Conservation (phyloP, 2,329 filamentous ascomycete species). For the Penicillium freii region DNA sequence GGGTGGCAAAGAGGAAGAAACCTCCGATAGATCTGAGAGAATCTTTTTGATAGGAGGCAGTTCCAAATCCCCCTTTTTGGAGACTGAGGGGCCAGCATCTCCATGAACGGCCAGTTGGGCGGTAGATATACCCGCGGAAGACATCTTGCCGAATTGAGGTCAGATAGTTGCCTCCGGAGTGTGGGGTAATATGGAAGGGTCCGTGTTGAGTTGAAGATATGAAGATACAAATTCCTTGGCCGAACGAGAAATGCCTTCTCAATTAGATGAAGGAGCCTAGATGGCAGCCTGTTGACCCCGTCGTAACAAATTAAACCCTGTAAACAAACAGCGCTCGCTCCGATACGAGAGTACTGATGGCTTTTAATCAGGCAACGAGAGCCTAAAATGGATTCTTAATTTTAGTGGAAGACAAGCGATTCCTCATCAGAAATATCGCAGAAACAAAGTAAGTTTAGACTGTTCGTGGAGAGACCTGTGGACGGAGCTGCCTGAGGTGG, state of each 20-base stretch:
- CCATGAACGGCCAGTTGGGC: slow-evolving; percentile 1
- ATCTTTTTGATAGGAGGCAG: slow-evolving; percentile 29
- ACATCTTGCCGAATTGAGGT: slow-evolving; percentile 15
- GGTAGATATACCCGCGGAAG: slow-evolving; percentile 16
- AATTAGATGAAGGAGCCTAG: slow-evolving; percentile 8
- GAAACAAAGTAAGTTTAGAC: slow-evolving; percentile 2
- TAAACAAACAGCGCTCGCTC: background rate
- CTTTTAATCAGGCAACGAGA: slow-evolving; percentile 1
- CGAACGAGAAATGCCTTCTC: background rate
- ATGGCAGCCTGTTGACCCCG: slow-evolving; percentile 5
- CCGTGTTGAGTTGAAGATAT: background rate
- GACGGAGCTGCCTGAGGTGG: slow-evolving; percentile 17
- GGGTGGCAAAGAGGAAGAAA: slow-evolving; percentile 21
- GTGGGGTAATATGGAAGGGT: background rate
- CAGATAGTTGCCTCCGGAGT: slow-evolving; percentile 7
- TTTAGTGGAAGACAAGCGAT: background rate
- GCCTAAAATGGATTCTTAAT: background rate
- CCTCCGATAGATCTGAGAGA: slow-evolving; percentile 23
- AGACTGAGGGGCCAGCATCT: slow-evolving; percentile 3
- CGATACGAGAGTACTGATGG: background rate
- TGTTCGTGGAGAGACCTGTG: background rate
- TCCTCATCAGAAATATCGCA: background rate
- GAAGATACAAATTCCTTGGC: background rate
- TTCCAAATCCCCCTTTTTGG: slow-evolving; percentile 13
- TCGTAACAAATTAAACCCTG: background rate